Base-by-base conservation (phyloP, 2,329 filamentous ascomycete genomes). In the Aspergillus ibericus region DNA sequence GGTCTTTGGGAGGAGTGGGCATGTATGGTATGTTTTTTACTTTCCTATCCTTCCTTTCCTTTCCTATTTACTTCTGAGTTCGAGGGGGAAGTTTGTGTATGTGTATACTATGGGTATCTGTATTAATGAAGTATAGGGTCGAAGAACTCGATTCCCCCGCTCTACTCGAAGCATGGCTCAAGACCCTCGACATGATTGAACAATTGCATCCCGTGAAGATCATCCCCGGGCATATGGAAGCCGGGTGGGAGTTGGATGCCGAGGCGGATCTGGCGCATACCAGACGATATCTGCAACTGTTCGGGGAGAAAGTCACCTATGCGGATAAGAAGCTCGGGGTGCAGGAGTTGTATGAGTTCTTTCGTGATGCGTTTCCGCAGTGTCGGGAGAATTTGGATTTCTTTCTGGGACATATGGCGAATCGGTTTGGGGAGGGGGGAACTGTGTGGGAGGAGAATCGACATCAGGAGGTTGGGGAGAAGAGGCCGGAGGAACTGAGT, bases 351-450 rank as follows among this genome's bases (percentile, higher is more conserved):
- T 72, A 60, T 59, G 53, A 60, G n/a, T 66, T 63, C 5, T 74
- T 74, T 61, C 64, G 67, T 40, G 53, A 61, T 13, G 67, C 68
- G 6, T 73, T 74, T 44, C 70, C 69, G 8, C 55, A 68, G 34
- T 67, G 64, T 5, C 59, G 66, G 3, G 67, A 69, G 59, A 73
- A 74, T 15, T 53, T 72, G n/a, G 69, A 72, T 16, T 74, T 73
- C 64, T 74, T 75, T 58, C 25, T 75, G 16, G 70, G 69, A 5
- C 68, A 74, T 59, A 44, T 74, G 51, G 63, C 65, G 20, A 72
- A 73, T 52, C 68, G 71, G 32, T 74, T 70, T 48, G 72, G 71
- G 0, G 66, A 72, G 51, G 71, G 71, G 0, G 71, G 71, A 0
- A 47, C 66, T 35, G 58, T 68, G 0, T 72, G 71, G 69, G 70